Evolutionary conservation across 1,139 yeast genomes (phyloP).

Genomic region (Suhomyces wounanorum): DNA sequence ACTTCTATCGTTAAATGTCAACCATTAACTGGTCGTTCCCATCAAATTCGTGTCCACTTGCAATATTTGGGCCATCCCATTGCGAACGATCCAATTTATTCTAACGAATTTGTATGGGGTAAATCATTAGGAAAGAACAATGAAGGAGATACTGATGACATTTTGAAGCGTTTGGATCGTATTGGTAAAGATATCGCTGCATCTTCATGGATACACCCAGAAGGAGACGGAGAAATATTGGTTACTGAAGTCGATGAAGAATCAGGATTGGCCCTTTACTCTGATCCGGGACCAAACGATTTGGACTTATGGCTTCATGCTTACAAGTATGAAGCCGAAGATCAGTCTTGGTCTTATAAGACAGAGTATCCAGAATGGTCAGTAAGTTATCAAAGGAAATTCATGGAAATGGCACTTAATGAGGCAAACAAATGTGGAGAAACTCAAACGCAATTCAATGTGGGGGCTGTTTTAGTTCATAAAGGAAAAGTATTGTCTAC

Average conservation of each 20-base stretch:
- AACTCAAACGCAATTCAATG: slow-evolving; percentile 86
- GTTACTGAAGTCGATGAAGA: slow-evolving; percentile 59
- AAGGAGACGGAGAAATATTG: slow-evolving; percentile 61
- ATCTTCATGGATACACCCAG: slow-evolving; percentile 65
- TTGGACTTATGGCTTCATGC: slow-evolving; percentile 92
- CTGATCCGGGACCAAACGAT: slow-evolving; percentile 89
- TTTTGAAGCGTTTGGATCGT: slow-evolving; percentile 51
- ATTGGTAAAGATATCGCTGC: slow-evolving; percentile 73
- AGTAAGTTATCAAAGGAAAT: slow-evolving; percentile 53
- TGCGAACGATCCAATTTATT: slow-evolving; percentile 90
- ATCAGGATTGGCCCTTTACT: slow-evolving; percentile 73
- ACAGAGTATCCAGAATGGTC: slow-evolving; percentile 93
- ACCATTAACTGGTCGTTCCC: slow-evolving; percentile 92
- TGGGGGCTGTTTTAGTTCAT: slow-evolving; percentile 83
- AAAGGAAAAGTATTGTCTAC: slow-evolving; percentile 67
- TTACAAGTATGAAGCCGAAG: slow-evolving; percentile 63
- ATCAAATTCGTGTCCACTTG: slow-evolving; percentile 89
- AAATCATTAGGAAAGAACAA: slow-evolving; percentile 55
- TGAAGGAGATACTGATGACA: slow-evolving; percentile 46
- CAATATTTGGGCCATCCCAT: slow-evolving; percentile 88
- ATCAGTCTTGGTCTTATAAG: slow-evolving; percentile 68
- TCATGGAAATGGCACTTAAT: slow-evolving; percentile 64
- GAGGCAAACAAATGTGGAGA: slow-evolving; percentile 84
- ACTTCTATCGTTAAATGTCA: slow-evolving; percentile 76
- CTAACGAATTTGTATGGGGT: slow-evolving; percentile 74